Conservation (phyloP, 164 flowering plant species). For the Macadamia integrifolia region DNA sequence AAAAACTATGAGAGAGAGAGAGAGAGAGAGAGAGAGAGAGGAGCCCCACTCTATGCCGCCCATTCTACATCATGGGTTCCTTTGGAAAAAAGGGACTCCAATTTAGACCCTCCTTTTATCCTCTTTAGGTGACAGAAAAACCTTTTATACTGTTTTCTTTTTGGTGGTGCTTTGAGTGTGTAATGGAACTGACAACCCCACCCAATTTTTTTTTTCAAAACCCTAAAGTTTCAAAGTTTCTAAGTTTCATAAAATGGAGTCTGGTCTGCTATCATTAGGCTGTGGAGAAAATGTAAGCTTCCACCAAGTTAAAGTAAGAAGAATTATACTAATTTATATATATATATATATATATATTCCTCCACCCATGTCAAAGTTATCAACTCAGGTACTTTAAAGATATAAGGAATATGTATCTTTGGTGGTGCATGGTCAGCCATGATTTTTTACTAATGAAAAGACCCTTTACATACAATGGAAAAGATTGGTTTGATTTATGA, state of each 20-base stretch:
- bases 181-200: slow-evolving; percentile 29
- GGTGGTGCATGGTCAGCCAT: slow-evolving; percentile 8
- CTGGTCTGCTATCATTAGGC: slow-evolving; percentile 44
- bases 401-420: slow-evolving; percentile 15
- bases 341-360: slow-evolving; percentile 3
- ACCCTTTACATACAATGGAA: slow-evolving; percentile 8
- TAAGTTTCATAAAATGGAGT: slow-evolving; percentile 39
- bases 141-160: slow-evolving; percentile 16
- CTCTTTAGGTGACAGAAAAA: slow-evolving; percentile 34
- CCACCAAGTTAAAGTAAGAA: slow-evolving; percentile 16
- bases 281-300: slow-evolving; percentile 24
- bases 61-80: background rate
- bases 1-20: no score
- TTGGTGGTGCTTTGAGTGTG: slow-evolving; percentile 12
- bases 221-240: slow-evolving; percentile 13
- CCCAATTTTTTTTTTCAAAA: slow-evolving; percentile 3
- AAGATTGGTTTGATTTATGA: slow-evolving; percentile 22
- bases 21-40: background rate
- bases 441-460: slow-evolving; percentile 16
- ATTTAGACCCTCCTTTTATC: slow-evolving; percentile 13
- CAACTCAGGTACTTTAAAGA: slow-evolving; percentile 28
- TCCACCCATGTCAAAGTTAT: slow-evolving; percentile 19
- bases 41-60: background rate
- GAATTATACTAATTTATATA: background rate
- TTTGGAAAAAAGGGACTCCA: slow-evolving; percentile 8